Evolutionary conservation across 805 yeast species (phyloP).

Genomic region (Wickerhamomyces sydowiorum): DNA sequence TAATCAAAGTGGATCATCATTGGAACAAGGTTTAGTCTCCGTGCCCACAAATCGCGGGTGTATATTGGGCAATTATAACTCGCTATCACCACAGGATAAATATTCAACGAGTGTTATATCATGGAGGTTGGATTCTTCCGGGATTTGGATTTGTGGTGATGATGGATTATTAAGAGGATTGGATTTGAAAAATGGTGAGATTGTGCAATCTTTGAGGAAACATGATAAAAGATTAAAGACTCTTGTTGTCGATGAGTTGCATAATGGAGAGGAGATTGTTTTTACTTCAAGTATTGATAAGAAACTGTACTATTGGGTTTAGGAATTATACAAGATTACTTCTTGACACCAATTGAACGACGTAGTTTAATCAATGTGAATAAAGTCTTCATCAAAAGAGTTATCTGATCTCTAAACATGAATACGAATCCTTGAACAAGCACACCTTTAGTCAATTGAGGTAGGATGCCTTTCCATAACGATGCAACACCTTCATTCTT

Average conservation of each 20-base stretch:
- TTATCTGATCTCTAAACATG: constrained; percentile 48
- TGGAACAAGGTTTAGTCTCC: constrained; percentile 7
- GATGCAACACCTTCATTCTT: constrained; percentile 58
- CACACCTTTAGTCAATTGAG: constrained; percentile 77
- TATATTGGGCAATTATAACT: constrained; percentile 38
- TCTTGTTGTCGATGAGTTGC: constrained; percentile 19
- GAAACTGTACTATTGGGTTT: constrained; percentile 27
- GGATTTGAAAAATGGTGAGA: constrained; percentile 37
- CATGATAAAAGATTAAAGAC: constrained; percentile 45
- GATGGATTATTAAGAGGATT: constrained; percentile 62
- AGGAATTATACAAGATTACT: not conserved
- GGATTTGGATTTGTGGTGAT: constrained; percentile 65
- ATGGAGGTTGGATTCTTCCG: constrained; percentile 40
- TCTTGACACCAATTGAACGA: constrained; percentile 13
- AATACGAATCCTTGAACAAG: constrained; percentile 80
- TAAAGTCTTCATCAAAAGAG: constrained; percentile 15
- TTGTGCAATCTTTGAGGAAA: constrained; percentile 28
- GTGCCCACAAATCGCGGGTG: constrained; percentile 22
- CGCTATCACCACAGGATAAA: constrained; percentile 65
- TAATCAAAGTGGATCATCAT: not conserved
- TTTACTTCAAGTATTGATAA: constrained; percentile 48
- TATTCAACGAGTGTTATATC: constrained; percentile 45
- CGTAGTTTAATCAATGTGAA: constrained; percentile 13
- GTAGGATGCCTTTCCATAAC: constrained; percentile 74
- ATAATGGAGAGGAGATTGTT: constrained; percentile 30